Evolutionary conservation across 805 yeast genomes (phyloP).

Genomic region (Ogataea glucozyma): DNA sequence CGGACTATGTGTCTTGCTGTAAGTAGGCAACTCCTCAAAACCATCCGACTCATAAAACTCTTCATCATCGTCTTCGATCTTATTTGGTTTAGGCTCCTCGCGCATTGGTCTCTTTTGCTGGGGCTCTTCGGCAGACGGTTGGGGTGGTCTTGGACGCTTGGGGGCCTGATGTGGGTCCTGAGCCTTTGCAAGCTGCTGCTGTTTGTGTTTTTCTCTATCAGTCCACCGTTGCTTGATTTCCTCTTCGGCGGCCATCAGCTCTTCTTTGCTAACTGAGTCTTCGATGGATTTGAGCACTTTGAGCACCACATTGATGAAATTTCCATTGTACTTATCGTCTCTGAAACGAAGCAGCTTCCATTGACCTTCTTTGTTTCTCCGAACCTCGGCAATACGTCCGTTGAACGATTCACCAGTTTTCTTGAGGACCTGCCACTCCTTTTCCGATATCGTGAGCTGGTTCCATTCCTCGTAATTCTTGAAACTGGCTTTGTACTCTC

Average conservation of each 20-base stretch:
- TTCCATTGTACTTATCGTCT: constrained; percentile 89
- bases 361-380: constrained; percentile 60
- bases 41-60: constrained; percentile 39
- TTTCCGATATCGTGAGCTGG: constrained; percentile 59
- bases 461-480: constrained; percentile 65
- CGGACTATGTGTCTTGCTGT: constrained; percentile 30
- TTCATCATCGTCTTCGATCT: constrained; percentile 24
- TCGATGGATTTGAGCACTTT: constrained; percentile 82
- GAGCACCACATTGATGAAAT: constrained; percentile 76
- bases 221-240: constrained; percentile 64
- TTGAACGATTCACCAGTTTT: constrained; percentile 75
- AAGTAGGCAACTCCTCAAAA: constrained; percentile 38
- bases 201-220: constrained; percentile 45
- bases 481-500: constrained; percentile 34
- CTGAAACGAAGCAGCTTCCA: constrained; percentile 90
- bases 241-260: constrained; percentile 58
- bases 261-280: constrained; percentile 83
- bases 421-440: constrained; percentile 81
- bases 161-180: constrained; percentile 17
- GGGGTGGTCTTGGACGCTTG: constrained; percentile 19
- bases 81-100: not conserved
- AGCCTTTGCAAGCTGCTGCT: constrained; percentile 18
- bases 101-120: constrained; percentile 12
- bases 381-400: constrained; percentile 85
- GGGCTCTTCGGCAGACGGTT: constrained; percentile 1